A percentile compares a stretch with the other conserved stretches of the same genome.
Evolutionary conservation across 208 protist genomes (phyloP).

Genomic region (Crithidia bombi): DNA sequence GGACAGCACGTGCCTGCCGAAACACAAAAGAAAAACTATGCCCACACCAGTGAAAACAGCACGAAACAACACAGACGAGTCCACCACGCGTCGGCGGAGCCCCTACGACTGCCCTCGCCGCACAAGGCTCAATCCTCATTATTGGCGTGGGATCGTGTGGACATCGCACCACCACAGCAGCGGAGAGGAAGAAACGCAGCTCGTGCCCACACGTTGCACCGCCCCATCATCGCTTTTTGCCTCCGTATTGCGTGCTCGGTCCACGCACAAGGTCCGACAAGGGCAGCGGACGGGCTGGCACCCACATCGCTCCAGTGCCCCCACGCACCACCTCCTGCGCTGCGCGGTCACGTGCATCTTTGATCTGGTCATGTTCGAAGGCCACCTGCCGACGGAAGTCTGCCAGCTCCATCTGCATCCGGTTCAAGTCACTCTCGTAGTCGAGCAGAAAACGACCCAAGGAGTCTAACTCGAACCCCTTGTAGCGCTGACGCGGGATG

Average conservation of each 20-base stretch:
- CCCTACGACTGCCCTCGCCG: too few relatives aligned
- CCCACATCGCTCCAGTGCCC: conserved; percentile 42
- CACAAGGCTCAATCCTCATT: too few relatives aligned
- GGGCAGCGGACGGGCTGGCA: conserved; percentile 42
- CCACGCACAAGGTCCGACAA: conserved; percentile 43
- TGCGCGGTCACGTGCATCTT: conserved; percentile 39
- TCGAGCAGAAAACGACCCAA: conserved; percentile 43
- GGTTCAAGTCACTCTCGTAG: conserved; percentile 45
- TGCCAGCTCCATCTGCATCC: conserved; percentile 22
- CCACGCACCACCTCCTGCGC: conserved; percentile 41
- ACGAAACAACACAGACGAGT: too few relatives aligned
- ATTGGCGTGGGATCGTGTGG: too few relatives aligned
- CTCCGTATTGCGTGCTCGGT: conserved; percentile 38
- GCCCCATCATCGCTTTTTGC: conserved; percentile 4
- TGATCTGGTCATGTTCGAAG: conserved; percentile 42
- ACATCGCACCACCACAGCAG: too few relatives aligned
- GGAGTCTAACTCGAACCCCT: conserved; percentile 44
- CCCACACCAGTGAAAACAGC: too few relatives aligned
- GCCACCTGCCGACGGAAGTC: conserved; percentile 27
- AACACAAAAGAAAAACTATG: too few relatives aligned
- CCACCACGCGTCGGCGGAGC: too few relatives aligned
- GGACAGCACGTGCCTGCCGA: too few relatives aligned
- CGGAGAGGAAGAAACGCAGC: too few relatives aligned
- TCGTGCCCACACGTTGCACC: neutral
- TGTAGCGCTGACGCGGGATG: conserved; percentile 27